Conservation (phyloP, 495 filamentous ascomycete species). For the Penicillium canariense region DNA sequence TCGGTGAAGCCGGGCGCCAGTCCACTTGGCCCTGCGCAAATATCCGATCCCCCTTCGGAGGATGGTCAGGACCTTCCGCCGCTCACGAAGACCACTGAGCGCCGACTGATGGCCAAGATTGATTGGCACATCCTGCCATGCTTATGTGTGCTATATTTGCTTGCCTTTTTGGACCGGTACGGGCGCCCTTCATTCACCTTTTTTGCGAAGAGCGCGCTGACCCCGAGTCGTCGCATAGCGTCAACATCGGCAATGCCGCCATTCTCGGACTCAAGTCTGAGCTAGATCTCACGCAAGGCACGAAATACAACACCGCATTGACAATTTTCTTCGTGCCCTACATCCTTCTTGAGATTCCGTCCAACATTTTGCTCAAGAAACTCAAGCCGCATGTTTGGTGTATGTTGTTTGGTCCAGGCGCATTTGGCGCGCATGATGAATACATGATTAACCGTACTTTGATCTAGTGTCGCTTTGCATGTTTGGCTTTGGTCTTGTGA, state of each 20-base stretch:
- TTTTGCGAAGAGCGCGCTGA: slow-evolving; percentile 4
- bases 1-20: slow-evolving; percentile 10
- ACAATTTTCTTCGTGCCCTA: slow-evolving; percentile 95
- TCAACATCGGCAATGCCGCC: slow-evolving; percentile 68
- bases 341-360: slow-evolving; percentile 81
- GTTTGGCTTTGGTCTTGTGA: slow-evolving; percentile 77
- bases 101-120: slow-evolving; percentile 69
- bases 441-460: neutral
- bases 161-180: slow-evolving; percentile 84
- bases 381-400: slow-evolving; percentile 80
- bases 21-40: neutral
- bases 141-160: slow-evolving; percentile 76
- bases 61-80: slow-evolving; percentile 28
- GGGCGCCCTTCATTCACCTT: slow-evolving; percentile 3
- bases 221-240: slow-evolving; percentile 31
- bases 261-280: slow-evolving; percentile 63
- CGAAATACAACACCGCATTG: slow-evolving; percentile 74
- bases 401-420: slow-evolving; percentile 21
- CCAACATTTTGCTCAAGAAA: slow-evolving; percentile 81
- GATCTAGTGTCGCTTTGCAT: slow-evolving; percentile 65
- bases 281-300: slow-evolving; percentile 51
- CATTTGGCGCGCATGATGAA: neutral
- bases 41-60: neutral
- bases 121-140: slow-evolving; percentile 80
- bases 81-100: slow-evolving; percentile 60